Percentiles rank a stretch among this genome's conserved stretches.
Conservation (phyloP, 2,329 filamentous ascomycete genomes). For the Fusarium napiforme region DNA sequence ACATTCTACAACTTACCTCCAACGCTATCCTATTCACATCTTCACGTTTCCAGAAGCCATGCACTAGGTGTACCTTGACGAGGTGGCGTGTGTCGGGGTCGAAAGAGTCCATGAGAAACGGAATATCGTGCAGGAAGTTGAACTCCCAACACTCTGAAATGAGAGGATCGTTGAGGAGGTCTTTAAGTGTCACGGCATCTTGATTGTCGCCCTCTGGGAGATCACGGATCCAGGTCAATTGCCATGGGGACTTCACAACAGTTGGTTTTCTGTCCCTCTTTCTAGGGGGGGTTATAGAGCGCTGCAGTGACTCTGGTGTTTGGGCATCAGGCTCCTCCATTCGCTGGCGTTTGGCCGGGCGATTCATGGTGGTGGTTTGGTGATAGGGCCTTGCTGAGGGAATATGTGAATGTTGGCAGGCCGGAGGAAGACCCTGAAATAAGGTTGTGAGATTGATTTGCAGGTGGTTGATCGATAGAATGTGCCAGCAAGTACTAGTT, state of each 20-base stretch:
- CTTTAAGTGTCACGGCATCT: constrained; percentile 72
- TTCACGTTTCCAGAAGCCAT: constrained; percentile 75
- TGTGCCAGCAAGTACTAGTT: neutral
- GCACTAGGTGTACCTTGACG: constrained; percentile 66
- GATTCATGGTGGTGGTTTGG: constrained; percentile 44
- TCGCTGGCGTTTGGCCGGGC: constrained; percentile 48
- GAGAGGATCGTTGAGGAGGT: constrained; percentile 78
- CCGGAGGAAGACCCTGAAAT: neutral
- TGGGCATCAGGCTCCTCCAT: constrained; percentile 23
- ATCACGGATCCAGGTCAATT: constrained; percentile 75
- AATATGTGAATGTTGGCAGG: neutral
- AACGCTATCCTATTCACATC: constrained; percentile 67
- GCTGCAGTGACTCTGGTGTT: constrained; percentile 46
- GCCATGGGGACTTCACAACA: constrained; percentile 71
- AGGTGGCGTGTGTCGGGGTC: constrained; percentile 61
- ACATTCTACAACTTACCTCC: constrained; percentile 58
- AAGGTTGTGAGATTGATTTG: neutral
- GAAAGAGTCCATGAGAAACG: constrained; percentile 65
- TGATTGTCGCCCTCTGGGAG: constrained; percentile 69
- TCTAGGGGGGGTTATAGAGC: constrained; percentile 60
- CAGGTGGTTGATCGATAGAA: neutral
- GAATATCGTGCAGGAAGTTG: constrained; percentile 72
- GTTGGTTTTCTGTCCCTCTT: constrained; percentile 45
- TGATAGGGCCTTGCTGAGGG: no score
- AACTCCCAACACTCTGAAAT: constrained; percentile 79